Base-by-base conservation (phyloP, 257 asterid species). In the Gardenia jasminoides region DNA sequence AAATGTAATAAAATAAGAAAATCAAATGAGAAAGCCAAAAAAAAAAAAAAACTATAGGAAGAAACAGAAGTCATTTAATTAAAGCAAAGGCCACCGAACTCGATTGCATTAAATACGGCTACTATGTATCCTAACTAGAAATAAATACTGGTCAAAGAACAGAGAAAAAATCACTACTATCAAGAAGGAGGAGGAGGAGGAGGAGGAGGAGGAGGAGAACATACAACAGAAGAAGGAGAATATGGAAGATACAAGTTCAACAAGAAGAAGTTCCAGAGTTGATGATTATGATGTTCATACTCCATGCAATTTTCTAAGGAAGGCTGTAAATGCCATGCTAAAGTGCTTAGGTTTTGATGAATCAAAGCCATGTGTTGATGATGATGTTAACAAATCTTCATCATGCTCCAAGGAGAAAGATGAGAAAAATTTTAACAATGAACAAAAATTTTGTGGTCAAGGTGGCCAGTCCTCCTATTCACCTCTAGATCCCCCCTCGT, bases 311-410 rank as follows among this genome's bases (percentile, higher is more conserved):
- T 30, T 48, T 17, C 26, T 48, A 48, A 72, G 64, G 46, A 64
- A 28, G 48, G 76, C 64, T 30, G 43, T 48, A 26, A 16, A 15
- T 48, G 64, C 64, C 24, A 28, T 72, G 6, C 28, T 72, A 6
- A 72, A 72, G 64, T 72, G 76, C 64, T 72, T 72, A 72, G 62
- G 76, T 17, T 48, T 72, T 15, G 58, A 61, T 61, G 70, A 43
- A 69, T 9, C 74, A 43, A 69, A 69, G 24, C 33, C 54, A 41
- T 10, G 1, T 68, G 30, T 36, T 16, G 30, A 31, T 31, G n/a
- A 33, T 33, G 7, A 67, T 67, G 8, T 26, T 11, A 24, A 1
- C 10, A 17, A 41, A 11, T 65, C 69, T 62, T 62, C 67, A 28
- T 65, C 69, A 30, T 28, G 69, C 22, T 65, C 69, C 69, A 65